A percentile compares a stretch with the other conserved stretches of the same genome.
Conservation (phyloP, 1,284 basidiomycete species). For the Ganoderma meredithae region DNA sequence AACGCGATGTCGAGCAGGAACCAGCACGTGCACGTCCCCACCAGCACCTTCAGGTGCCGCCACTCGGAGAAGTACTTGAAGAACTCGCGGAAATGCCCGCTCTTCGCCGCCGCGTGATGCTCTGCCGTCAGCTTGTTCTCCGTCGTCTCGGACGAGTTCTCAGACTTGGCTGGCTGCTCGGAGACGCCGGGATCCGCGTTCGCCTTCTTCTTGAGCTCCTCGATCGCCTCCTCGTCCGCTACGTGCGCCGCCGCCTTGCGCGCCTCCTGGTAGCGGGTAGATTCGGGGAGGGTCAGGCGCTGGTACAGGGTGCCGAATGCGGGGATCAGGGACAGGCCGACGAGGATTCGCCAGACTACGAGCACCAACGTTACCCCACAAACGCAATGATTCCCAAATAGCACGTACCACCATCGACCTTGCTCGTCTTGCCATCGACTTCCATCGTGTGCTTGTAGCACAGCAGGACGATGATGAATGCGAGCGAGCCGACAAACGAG, state of each 20-base stretch:
- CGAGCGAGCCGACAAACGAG: slow-evolving; percentile 69
- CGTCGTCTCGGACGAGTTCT: slow-evolving; percentile 17
- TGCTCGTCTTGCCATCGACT: slow-evolving; percentile 58
- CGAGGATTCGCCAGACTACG: slow-evolving; percentile 56
- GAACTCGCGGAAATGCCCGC: slow-evolving; percentile 55
- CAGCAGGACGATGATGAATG: slow-evolving; percentile 73
- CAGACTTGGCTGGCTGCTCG: slow-evolving; percentile 24
- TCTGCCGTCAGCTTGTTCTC: slow-evolving; percentile 6
- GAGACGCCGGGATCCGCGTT: slow-evolving; percentile 36
- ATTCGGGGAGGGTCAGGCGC: slow-evolving; percentile 78
- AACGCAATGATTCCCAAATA: slow-evolving; percentile 4
- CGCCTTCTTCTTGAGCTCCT: slow-evolving; percentile 49
- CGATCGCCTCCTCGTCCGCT: slow-evolving; percentile 43
- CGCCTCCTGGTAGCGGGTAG: slow-evolving; percentile 60
- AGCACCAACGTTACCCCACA: background rate
- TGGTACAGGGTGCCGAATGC: slow-evolving; percentile 73
- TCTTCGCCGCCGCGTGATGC: slow-evolving; percentile 38
- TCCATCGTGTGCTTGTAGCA: slow-evolving; percentile 75
- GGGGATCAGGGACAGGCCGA: slow-evolving; percentile 63
- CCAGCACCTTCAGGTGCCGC: slow-evolving; percentile 59
- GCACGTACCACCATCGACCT: slow-evolving; percentile 68
- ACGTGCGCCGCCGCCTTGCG: slow-evolving; percentile 43
- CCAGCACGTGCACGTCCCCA: slow-evolving; percentile 63
- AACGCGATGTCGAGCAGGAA: slow-evolving; percentile 68
- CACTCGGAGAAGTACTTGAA: slow-evolving; percentile 61